Evolutionary conservation across 495 filamentous ascomycete species (phyloP).

Genomic region (Aspergillus hancockii): DNA sequence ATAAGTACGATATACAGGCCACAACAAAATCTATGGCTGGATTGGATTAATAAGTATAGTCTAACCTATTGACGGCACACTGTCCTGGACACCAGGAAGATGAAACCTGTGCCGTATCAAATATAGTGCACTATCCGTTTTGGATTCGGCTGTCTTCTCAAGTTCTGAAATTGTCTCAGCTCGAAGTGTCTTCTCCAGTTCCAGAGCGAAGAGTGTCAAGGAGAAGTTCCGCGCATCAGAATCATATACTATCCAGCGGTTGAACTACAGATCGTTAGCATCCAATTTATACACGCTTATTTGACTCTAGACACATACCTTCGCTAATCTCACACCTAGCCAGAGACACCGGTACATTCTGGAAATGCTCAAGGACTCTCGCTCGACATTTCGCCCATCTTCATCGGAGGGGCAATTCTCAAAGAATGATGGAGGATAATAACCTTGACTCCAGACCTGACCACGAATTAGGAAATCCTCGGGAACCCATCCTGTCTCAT

Average conservation of each 20-base stretch:
- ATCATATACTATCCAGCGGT: conserved; percentile 45
- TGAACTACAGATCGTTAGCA: conserved; percentile 33
- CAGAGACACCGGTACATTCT: conserved; percentile 75
- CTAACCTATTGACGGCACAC: not conserved
- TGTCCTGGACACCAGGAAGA: not conserved
- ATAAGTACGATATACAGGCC: not conserved
- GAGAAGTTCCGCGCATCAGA: conserved; percentile 25
- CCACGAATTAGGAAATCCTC: conserved; percentile 86
- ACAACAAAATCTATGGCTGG: not conserved
- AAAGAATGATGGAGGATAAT: conserved; percentile 75
- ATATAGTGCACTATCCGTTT: conserved; percentile 10
- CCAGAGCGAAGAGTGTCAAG: conserved; percentile 30
- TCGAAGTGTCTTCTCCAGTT: conserved; percentile 27
- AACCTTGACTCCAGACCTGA: conserved; percentile 66
- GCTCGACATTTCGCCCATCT: conserved; percentile 73
- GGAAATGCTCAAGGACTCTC: conserved; percentile 60
- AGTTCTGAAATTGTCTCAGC: conserved; percentile 5
- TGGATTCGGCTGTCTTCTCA: not conserved
- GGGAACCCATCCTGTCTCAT: conserved; percentile 65
- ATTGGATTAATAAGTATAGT: not conserved
- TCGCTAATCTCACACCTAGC: conserved; percentile 63
- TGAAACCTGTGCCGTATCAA: conserved; percentile 6
- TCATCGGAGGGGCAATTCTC: conserved; percentile 67
- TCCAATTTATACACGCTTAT: not conserved
- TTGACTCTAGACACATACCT: conserved; percentile 32